Evolutionary conservation across 176 grass and related monocot genomes (phyloP).

Genomic region (Tillandsia leiboldiana): DNA sequence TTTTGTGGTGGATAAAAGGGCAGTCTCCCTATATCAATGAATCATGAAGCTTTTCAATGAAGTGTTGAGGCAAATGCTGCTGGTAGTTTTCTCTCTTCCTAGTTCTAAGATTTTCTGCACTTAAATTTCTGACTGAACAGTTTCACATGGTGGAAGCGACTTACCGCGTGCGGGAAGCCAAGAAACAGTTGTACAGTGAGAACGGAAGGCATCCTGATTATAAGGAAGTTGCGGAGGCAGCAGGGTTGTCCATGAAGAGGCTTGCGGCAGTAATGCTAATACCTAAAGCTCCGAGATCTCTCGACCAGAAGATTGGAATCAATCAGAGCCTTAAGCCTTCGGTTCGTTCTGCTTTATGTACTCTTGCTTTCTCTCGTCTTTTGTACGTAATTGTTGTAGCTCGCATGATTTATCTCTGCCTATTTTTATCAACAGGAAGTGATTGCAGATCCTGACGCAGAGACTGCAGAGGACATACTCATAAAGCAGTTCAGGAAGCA

Average conservation of each 20-base stretch:
- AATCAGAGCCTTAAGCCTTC: conserved; percentile 49
- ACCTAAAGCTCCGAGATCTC: conserved; percentile 58
- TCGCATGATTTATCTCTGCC: background rate
- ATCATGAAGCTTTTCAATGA: background rate
- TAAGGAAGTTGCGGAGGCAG: conserved; percentile 53
- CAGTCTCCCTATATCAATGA: background rate
- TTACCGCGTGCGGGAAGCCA: conserved; percentile 50
- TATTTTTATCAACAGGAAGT: conserved; percentile 39
- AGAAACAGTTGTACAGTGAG: conserved; percentile 29
- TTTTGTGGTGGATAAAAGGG: too few relatives aligned
- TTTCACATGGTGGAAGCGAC: conserved; percentile 56
- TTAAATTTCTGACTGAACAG: conserved; percentile 3
- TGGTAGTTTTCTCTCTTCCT: background rate
- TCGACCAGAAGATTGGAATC: conserved; percentile 46
- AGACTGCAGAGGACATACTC: conserved; percentile 51
- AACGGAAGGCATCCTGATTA: conserved; percentile 44
- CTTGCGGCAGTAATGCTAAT: conserved; percentile 50
- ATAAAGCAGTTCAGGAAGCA: conserved; percentile 53
- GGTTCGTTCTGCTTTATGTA: conserved; percentile 27
- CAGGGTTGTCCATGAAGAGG: conserved; percentile 44
- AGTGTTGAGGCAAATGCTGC: background rate
- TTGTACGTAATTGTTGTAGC: background rate
- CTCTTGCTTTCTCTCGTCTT: background rate
- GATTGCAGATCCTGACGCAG: conserved; percentile 49
- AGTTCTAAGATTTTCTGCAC: background rate